A percentile compares a stretch with the other conserved stretches of the same genome.
Conservation (phyloP, 805 yeast species). For the Ogataea nitratoaversa region DNA sequence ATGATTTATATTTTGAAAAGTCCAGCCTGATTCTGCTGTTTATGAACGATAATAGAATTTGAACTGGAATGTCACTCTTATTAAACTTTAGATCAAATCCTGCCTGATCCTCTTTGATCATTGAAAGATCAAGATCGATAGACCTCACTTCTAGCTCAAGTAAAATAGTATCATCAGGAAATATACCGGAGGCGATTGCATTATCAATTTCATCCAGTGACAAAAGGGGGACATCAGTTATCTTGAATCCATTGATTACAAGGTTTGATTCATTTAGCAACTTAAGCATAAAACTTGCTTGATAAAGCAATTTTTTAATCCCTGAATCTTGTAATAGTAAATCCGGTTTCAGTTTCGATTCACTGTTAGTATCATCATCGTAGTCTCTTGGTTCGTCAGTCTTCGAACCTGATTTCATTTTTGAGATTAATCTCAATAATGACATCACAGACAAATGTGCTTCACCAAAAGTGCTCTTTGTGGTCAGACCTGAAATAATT, state of each 20-base stretch:
- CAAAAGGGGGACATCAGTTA: conserved; percentile 26
- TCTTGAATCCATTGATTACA: conserved; percentile 18
- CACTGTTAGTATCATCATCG: too few species aligned
- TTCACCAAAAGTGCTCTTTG: conserved; percentile 8
- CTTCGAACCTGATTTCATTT: not conserved
- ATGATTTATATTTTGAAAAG: conserved; percentile 14
- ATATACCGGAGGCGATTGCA: conserved; percentile 1
- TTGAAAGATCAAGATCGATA: conserved; percentile 13
- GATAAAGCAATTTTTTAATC: conserved; percentile 7
- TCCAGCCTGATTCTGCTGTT: conserved; percentile 30
- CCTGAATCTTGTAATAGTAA: not conserved
- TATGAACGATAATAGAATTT: conserved; percentile 34
- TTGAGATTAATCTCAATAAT: conserved; percentile 5
- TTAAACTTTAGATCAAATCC: conserved; percentile 43
- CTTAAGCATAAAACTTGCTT: conserved; percentile 16
- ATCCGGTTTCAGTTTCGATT: too few species aligned
- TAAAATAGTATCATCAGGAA: conserved; percentile 11
- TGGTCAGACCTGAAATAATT: conserved; percentile 9
- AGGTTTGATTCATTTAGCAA: conserved; percentile 21
- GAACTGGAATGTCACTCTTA: conserved; percentile 40
- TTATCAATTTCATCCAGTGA: conserved; percentile 8
- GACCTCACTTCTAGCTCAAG: conserved; percentile 15
- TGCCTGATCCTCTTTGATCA: conserved; percentile 26
- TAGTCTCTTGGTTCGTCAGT: not conserved
- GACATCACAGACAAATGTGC: conserved; percentile 17